Percentiles rank a stretch among this genome's conserved stretches.
Conservation (phyloP, 2,329 filamentous ascomycete species). For the Aspergillus tanneri region DNA sequence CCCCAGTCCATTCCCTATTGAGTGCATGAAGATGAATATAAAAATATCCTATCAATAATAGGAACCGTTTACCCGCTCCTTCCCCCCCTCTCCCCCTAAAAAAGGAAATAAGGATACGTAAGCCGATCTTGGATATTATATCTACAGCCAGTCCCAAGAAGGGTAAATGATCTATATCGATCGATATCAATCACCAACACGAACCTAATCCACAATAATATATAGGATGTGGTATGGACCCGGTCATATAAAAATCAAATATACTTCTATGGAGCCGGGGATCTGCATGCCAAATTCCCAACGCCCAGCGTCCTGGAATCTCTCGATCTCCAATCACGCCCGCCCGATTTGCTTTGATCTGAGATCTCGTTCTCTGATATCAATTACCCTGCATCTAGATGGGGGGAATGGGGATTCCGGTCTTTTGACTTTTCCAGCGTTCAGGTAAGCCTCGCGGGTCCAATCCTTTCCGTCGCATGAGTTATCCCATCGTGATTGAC, state of each 20-base stretch:
- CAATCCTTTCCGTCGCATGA: neutral
- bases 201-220: neutral
- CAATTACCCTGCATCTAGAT: neutral
- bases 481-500: neutral
- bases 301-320: constrained; percentile 2
- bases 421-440: neutral
- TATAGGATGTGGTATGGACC: neutral
- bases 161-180: too few relatives aligned
- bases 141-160: too few relatives aligned
- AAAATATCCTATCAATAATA: too few relatives aligned
- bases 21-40: too few relatives aligned
- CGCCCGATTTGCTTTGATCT: constrained; percentile 1
- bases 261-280: neutral
- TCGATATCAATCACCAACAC: neutral
- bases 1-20: too few relatives aligned
- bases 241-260: neutral
- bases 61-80: too few relatives aligned
- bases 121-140: too few relatives aligned
- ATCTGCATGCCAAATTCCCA: constrained; percentile 7
- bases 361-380: neutral
- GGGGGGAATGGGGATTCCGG: neutral
- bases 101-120: too few relatives aligned
- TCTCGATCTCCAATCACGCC: constrained; percentile 7
- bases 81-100: too few relatives aligned
- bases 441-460: neutral